phyloP scores from a whole-genome alignment of 2,329 filamentous ascomycete species.

The Ophiosphaerella herpotricha region DNA sequence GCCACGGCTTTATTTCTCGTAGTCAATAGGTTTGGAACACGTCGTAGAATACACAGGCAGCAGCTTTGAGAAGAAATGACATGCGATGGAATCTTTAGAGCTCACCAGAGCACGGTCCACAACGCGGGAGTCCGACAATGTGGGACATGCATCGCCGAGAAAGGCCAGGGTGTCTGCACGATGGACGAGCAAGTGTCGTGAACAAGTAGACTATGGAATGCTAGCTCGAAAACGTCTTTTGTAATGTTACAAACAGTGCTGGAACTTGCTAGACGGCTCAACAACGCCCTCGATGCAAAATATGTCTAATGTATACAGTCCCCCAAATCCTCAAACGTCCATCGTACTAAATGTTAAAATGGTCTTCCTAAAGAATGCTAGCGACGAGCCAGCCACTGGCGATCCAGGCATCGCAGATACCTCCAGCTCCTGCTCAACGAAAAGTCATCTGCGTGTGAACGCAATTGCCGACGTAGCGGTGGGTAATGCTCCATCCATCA shows the following conservation, averaged over 20 bases:
- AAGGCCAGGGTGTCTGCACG: conserved; percentile 19
- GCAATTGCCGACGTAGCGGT: background rate
- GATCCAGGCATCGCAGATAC: background rate
- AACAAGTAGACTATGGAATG: no score
- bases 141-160: conserved; percentile 7
- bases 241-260: conserved; percentile 19
- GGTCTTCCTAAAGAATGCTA: conserved; percentile 1
- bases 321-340: conserved; percentile 24
- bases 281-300: conserved; percentile 39
- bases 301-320: conserved; percentile 40
- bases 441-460: background rate
- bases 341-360: conserved; percentile 9
- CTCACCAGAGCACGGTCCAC: conserved; percentile 1
- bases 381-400: conserved; percentile 14
- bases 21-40: background rate
- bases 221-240: conserved; percentile 1
- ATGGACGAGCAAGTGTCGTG: background rate
- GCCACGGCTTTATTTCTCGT: background rate
- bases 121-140: conserved; percentile 14
- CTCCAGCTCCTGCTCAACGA: conserved; percentile 8
- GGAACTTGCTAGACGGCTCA: conserved; percentile 17
- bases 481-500: no score
- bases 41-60: conserved; percentile 3
- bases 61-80: background rate
- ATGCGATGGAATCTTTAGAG: background rate